Conservation (phyloP, 139 green algal species). For the Raphidocelis subcapitata region DNA sequence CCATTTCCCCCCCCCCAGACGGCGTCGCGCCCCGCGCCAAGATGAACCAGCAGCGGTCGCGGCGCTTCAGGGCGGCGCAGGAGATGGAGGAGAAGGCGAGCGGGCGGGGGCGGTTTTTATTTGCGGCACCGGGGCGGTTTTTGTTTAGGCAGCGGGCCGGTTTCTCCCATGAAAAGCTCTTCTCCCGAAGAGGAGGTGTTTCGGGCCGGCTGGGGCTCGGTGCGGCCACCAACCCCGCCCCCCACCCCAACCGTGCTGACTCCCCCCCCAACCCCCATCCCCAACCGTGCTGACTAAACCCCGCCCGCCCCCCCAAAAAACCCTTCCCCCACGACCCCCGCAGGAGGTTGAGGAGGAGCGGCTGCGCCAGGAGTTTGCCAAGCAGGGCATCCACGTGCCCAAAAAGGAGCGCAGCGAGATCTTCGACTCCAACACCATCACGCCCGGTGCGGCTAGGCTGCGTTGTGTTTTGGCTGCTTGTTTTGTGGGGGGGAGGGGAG, state of each 20-base stretch:
- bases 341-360: constrained; percentile 85
- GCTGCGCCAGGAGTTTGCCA: constrained; percentile 85
- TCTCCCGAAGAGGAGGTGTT: too few species aligned
- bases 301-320: too few species aligned
- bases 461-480: too few species aligned
- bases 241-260: too few species aligned
- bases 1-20: constrained; percentile 50
- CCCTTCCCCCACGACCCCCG: neutral
- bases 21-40: constrained; percentile 97
- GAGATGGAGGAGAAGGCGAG: constrained; percentile 46
- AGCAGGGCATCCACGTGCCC: constrained; percentile 75
- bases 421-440: constrained; percentile 99
- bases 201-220: too few species aligned
- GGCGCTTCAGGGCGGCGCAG: constrained; percentile 93
- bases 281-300: too few species aligned
- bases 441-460: constrained; percentile 70
- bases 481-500: too few species aligned
- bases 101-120: neutral
- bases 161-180: too few species aligned
- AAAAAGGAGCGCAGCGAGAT: constrained; percentile 69
- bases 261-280: too few species aligned
- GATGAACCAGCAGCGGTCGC: constrained; percentile 99
- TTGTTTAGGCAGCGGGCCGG: too few species aligned
- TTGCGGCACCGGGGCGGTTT: too few species aligned
- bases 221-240: too few species aligned